Percentiles rank a stretch among this genome's conserved stretches.
Evolutionary conservation across 495 filamentous ascomycete genomes (phyloP).

Genomic region (Tuber melanosporum): DNA sequence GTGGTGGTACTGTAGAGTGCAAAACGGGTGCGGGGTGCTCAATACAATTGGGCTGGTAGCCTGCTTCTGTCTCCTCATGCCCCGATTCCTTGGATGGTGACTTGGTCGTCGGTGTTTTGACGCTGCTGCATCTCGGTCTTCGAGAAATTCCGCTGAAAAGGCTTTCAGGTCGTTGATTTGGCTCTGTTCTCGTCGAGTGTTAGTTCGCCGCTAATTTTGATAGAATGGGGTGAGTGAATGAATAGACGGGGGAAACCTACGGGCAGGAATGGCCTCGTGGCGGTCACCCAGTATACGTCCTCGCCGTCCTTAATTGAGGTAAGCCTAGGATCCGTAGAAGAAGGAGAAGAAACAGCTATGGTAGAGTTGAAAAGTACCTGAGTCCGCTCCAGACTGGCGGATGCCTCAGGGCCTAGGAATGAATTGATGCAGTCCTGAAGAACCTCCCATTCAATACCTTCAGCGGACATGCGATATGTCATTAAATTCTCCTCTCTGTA

Average conservation of each 20-base stretch:
- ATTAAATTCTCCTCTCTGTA: conserved; percentile 11
- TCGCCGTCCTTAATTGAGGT: conserved; percentile 5
- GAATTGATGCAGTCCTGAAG: conserved; percentile 20
- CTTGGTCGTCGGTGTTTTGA: not conserved
- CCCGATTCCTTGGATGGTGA: not conserved
- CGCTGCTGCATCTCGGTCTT: not conserved
- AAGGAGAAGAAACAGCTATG: not conserved
- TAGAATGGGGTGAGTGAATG: not conserved
- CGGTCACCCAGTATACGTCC: conserved; percentile 15
- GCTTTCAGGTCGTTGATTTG: conserved; percentile 22
- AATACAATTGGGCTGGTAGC: not conserved
- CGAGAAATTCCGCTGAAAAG: conserved; percentile 18
- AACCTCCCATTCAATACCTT: conserved; percentile 22
- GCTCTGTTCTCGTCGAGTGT: conserved; percentile 10
- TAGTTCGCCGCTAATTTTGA: not conserved
- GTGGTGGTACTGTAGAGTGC: not conserved
- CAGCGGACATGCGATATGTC: conserved; percentile 17
- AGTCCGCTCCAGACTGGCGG: conserved; percentile 11
- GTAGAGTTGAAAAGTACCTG: conserved; percentile 8
- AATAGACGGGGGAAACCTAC: not conserved
- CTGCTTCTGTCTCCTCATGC: not conserved
- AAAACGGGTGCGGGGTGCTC: not conserved
- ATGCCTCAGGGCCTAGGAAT: conserved; percentile 23
- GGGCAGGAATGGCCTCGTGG: conserved; percentile 17
- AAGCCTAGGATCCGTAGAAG: conserved; percentile 2